phyloP scores from a whole-genome alignment of 2,329 filamentous ascomycete species.

The Ophiobolus disseminans region DNA sequence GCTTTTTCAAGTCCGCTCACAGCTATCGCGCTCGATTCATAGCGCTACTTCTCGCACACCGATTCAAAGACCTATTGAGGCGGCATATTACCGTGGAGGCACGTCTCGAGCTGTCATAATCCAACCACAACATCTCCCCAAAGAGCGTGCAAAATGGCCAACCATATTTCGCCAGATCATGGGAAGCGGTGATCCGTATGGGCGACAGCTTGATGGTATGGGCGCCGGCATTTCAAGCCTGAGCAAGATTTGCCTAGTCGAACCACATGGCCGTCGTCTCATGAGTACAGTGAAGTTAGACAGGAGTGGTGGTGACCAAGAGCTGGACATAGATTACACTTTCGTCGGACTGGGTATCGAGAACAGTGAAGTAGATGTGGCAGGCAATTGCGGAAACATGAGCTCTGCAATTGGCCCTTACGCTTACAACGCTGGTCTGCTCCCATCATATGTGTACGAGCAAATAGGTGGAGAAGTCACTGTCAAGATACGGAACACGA shows the following conservation, averaged over 20 bases:
- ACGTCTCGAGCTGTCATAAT: slow-evolving; percentile 73
- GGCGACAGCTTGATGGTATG: slow-evolving; percentile 75
- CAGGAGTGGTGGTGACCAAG: slow-evolving; percentile 4
- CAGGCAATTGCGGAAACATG: slow-evolving; percentile 81
- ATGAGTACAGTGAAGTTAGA: neutral
- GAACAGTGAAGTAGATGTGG: slow-evolving; percentile 67
- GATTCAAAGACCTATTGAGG: slow-evolving; percentile 40
- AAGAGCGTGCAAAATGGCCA: slow-evolving; percentile 55
- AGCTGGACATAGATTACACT: slow-evolving; percentile 69
- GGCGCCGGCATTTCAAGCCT: slow-evolving; percentile 73
- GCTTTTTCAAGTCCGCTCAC: slow-evolving; percentile 18
- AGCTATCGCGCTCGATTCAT: slow-evolving; percentile 7
- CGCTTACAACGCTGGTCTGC: slow-evolving; percentile 63
- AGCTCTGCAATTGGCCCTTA: slow-evolving; percentile 72
- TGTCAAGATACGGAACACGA: slow-evolving; percentile 73
- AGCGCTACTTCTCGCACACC: slow-evolving; percentile 11
- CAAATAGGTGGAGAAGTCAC: slow-evolving; percentile 49
- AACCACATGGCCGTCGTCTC: slow-evolving; percentile 33
- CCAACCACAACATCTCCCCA: slow-evolving; percentile 60
- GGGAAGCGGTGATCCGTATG: slow-evolving; percentile 69
- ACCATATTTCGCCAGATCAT: slow-evolving; percentile 64
- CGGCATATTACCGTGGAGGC: slow-evolving; percentile 71
- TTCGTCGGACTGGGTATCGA: slow-evolving; percentile 73
- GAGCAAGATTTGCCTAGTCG: slow-evolving; percentile 73
- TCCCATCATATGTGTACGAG: slow-evolving; percentile 42